phyloP scores from a whole-genome alignment of 371 early-diverging fungal species.

The Encephalitozoon hellem region DNA sequence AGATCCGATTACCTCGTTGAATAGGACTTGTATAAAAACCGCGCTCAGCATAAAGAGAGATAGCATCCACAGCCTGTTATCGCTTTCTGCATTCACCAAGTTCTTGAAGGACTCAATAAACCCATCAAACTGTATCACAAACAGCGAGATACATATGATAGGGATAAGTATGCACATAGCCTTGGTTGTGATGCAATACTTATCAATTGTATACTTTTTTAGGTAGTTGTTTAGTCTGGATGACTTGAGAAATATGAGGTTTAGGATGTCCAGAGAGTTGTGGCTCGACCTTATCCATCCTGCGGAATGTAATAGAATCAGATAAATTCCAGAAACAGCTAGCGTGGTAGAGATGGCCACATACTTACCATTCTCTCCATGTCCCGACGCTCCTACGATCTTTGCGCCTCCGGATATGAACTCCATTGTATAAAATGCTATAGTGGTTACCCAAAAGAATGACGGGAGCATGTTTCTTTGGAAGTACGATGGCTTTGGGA shows the following conservation, averaged over 20 bases:
- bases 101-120: neutral
- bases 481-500: neutral
- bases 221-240: neutral
- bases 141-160: neutral
- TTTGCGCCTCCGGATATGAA: neutral
- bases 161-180: neutral
- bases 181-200: conserved; percentile 1
- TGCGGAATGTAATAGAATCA: neutral
- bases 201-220: neutral
- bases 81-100: neutral
- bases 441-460: neutral
- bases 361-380: neutral
- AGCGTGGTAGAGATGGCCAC: neutral
- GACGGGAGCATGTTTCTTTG: neutral
- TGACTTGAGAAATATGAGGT: neutral
- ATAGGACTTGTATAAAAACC: neutral
- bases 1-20: neutral
- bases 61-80: neutral
- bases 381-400: neutral
- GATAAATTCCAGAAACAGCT: neutral
- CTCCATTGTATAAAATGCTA: neutral
- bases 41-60: neutral
- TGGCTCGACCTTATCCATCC: neutral
- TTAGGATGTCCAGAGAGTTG: neutral
- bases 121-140: neutral